Evolutionary conservation across 768 basidiomycete genomes (phyloP).

Genomic region (Leccinum broughii): DNA sequence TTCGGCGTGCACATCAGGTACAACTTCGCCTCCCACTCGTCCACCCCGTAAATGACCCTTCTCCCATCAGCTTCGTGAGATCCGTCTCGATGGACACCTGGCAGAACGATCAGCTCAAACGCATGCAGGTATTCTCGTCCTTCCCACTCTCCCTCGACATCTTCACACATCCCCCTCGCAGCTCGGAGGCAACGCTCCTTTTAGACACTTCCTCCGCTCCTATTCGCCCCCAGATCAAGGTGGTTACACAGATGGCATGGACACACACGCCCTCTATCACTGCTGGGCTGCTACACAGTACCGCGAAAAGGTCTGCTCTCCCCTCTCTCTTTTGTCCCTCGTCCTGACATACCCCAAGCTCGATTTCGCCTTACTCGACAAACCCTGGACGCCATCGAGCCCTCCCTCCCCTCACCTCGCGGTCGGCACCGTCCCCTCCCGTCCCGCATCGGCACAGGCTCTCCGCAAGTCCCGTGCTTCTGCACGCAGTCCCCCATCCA

Average conservation of each 20-base stretch:
- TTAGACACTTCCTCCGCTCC: conserved; percentile 73
- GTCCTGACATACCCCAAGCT: conserved; percentile 53
- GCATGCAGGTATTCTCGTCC: conserved; percentile 77
- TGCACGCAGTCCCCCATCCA: conserved; percentile 51
- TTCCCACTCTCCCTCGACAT: conserved; percentile 2
- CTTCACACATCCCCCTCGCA: conserved; percentile 33
- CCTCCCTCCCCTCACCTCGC: conserved; percentile 53
- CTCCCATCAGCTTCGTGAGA: conserved; percentile 71
- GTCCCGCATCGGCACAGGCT: conserved; percentile 75
- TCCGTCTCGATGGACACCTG: conserved; percentile 97
- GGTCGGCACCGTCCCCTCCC: conserved; percentile 45
- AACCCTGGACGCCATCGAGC: conserved; percentile 74
- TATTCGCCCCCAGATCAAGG: conserved; percentile 67
- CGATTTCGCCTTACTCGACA: conserved; percentile 71
- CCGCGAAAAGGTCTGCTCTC: conserved; percentile 75
- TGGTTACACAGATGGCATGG: conserved; percentile 64
- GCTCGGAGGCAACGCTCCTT: conserved; percentile 87
- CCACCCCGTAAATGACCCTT: background rate
- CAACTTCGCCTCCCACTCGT: background rate
- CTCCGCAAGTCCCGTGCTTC: conserved; percentile 86
- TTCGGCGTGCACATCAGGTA: conserved; percentile 69
- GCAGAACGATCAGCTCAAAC: conserved; percentile 82
- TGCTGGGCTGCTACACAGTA: conserved; percentile 95
- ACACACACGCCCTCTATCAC: conserved; percentile 78
- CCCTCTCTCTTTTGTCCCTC: background rate